phyloP scores from a whole-genome alignment of 2,329 filamentous ascomycete genomes.

The Lachnellula cervina region DNA sequence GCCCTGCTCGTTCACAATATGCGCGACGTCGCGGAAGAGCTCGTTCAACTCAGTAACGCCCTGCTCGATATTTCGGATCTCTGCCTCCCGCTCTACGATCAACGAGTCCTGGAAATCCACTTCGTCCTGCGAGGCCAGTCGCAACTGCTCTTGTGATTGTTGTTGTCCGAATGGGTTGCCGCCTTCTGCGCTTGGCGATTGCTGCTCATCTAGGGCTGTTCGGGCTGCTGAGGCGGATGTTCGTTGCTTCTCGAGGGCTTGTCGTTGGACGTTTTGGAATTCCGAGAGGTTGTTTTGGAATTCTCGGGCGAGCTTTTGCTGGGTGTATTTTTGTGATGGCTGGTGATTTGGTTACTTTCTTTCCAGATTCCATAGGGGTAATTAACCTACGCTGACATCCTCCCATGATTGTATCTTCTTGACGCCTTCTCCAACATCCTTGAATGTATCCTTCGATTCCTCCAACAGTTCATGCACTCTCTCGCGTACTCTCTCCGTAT shows the following conservation, averaged over 20 bases:
- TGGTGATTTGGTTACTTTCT: slow-evolving; percentile 34
- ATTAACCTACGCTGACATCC: slow-evolving; percentile 64
- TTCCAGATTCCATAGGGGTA: slow-evolving; percentile 12
- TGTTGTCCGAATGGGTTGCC: slow-evolving; percentile 43
- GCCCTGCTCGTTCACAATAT: slow-evolving; percentile 93
- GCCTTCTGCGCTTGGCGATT: slow-evolving; percentile 33
- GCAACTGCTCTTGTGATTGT: slow-evolving; percentile 70
- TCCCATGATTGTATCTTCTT: slow-evolving; percentile 89
- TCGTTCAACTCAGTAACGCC: slow-evolving; percentile 94
- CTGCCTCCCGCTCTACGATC: slow-evolving; percentile 92
- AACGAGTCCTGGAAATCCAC: slow-evolving; percentile 96
- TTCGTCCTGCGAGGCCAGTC: slow-evolving; percentile 84
- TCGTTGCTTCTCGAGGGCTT: slow-evolving; percentile 87
- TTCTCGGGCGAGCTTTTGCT: slow-evolving; percentile 89
- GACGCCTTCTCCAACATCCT: slow-evolving; percentile 85
- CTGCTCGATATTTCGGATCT: slow-evolving; percentile 97
- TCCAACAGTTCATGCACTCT: slow-evolving; percentile 83
- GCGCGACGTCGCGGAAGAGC: slow-evolving; percentile 94
- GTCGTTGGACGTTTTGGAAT: slow-evolving; percentile 87
- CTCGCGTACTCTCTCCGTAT: slow-evolving; percentile 86
- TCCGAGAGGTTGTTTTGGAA: slow-evolving; percentile 85
- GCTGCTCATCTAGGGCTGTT: slow-evolving; percentile 65
- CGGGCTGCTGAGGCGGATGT: slow-evolving; percentile 79
- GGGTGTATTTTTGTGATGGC: slow-evolving; percentile 94
- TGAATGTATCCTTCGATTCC: slow-evolving; percentile 81